Evolutionary conservation across 306 rosid genomes (phyloP).

Genomic region (Vigna unguiculata): DNA sequence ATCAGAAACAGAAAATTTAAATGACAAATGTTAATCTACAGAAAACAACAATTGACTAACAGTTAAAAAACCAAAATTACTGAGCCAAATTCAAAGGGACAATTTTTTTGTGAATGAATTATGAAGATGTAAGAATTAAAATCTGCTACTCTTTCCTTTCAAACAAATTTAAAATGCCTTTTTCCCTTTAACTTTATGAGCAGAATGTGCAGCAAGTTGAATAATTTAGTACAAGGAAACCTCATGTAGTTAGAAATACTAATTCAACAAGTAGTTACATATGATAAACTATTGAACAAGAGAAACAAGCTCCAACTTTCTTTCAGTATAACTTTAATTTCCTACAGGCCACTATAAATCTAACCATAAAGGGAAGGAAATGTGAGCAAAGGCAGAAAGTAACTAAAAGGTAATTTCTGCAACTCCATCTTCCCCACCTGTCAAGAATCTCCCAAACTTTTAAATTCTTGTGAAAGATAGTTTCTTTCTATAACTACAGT

Average conservation of each 20-base stretch:
- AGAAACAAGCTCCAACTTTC: conserved; percentile 2
- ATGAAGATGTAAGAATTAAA: neutral
- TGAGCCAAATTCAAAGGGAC: neutral
- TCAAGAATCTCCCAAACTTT: neutral
- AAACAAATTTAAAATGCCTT: neutral
- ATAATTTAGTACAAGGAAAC: neutral
- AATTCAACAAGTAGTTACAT: neutral
- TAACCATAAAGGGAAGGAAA: conserved; percentile 40
- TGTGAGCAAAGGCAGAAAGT: conserved; percentile 53
- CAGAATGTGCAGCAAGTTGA: neutral
- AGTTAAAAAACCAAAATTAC: neutral
- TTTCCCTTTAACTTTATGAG: neutral
- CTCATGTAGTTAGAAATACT: conserved; percentile 3
- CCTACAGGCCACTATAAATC: conserved; percentile 23
- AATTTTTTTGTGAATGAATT: neutral
- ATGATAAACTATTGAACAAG: conserved; percentile 27
- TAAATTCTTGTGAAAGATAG: conserved; percentile 24
- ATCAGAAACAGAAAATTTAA: neutral
- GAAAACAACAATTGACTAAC: neutral
- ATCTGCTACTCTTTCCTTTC: neutral
- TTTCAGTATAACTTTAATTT: conserved; percentile 41
- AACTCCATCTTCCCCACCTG: conserved; percentile 49
- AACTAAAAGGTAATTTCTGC: conserved; percentile 58
- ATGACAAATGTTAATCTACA: neutral
- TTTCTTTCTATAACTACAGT: conserved; percentile 29